A percentile compares a stretch with the other conserved stretches of the same genome.
Conservation (phyloP, 2,329 filamentous ascomycete genomes). For the Aplosporella prunicola region DNA sequence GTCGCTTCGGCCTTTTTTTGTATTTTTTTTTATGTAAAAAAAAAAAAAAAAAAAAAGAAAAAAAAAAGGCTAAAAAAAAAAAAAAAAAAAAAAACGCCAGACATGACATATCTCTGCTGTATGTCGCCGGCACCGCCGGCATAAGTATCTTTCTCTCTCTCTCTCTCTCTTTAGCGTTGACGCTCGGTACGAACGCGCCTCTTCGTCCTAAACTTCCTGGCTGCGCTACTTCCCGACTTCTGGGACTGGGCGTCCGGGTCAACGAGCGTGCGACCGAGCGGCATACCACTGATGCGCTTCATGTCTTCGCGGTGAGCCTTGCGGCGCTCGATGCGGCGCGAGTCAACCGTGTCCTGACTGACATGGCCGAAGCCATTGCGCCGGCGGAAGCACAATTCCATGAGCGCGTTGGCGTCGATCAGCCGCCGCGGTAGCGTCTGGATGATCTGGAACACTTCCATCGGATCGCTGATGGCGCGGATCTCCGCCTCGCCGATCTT, state of each 20-base stretch:
- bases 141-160: too few relatives aligned
- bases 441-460: conserved; percentile 93
- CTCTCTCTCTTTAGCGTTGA: too few relatives aligned
- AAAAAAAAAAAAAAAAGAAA: not conserved
- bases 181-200: too few relatives aligned
- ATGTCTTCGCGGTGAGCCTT: conserved; percentile 11
- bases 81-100: not conserved
- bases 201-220: too few relatives aligned
- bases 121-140: too few relatives aligned
- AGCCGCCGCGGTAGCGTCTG: conserved; percentile 75
- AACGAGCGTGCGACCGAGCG: too few relatives aligned
- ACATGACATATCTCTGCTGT: too few relatives aligned
- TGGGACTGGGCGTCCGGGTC: too few relatives aligned
- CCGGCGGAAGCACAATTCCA: conserved; percentile 75
- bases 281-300: conserved; percentile 10
- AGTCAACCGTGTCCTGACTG: conserved; percentile 72
- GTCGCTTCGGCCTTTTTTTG: too few relatives aligned
- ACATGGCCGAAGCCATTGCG: conserved; percentile 73
- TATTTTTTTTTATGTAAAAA: too few relatives aligned
- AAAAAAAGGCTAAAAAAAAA: not conserved
- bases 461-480: conserved; percentile 68
- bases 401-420: conserved; percentile 69
- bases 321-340: conserved; percentile 56
- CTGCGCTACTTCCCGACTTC: too few relatives aligned
- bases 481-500: conserved; percentile 79